Evolutionary conservation across 768 basidiomycete genomes (phyloP), one percentile per base, ranked within the genome.

Genomic region (Paxillus ammoniavirescens): DNA sequence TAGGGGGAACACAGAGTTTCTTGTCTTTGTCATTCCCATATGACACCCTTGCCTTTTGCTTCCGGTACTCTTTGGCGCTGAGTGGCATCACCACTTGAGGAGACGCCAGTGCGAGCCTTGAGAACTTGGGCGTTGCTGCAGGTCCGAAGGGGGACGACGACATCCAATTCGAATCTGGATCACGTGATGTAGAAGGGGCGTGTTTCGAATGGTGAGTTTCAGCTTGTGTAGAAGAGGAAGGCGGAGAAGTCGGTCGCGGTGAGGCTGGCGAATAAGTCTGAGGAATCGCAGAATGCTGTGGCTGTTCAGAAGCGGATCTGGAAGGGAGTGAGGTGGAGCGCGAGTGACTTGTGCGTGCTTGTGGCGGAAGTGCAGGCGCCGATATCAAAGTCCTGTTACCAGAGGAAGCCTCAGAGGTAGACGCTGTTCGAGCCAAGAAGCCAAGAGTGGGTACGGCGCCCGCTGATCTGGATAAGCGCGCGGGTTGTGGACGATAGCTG

Each of bases 51-150:
- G 60, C 37, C 6, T 61, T 67, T 50, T 43, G 58, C 21, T 61
- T 69, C 36, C 60, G 61, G 31, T 61, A 69, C n/a, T 69, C 63
- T 12, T 36, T 63, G 0, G 63, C 69, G 5, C 61, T 71, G 40
- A 69, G 57, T 0, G 68, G 68, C 68, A 69, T 69, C 35, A 69
- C 63, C 28, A 69, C 61, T 2, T 60, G 50, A 7, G 70, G 57
- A 4, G 61, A 61, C 13, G 66, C 63, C 54, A 71, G 59, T 26
- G 67, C 31, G 15, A 67, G 63, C 42, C 69, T 61, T 1, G 68
- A 69, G 45, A 69, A 71, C 46, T 57, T 71, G 12, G 68, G 68
- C 0, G 60, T 64, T 41, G 14, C 5, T 3, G 61, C 63, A 2
- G 67, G 69, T 8, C 68, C 69, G 59, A 69, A 69, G 41, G 68